Conservation (phyloP, 805 yeast species). For the Starmera pachycereana region DNA sequence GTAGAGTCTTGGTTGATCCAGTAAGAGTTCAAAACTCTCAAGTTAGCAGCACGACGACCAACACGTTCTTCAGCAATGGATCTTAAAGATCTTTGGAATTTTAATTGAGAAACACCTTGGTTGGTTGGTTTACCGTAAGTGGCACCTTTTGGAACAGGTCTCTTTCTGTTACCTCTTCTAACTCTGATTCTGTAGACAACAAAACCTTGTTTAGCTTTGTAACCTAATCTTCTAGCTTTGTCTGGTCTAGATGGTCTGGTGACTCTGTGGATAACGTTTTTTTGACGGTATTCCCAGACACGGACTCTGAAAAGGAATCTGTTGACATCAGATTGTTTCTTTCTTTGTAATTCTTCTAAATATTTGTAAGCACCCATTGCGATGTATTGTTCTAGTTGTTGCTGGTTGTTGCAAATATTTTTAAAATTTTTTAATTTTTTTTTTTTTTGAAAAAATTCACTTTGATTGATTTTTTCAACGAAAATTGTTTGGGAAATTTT, state of each 20-base stretch:
- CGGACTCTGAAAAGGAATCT: conserved; percentile 99
- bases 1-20: conserved; percentile 99
- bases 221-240: conserved; percentile 99
- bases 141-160: conserved; percentile 99
- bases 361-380: conserved; percentile 99
- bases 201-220: conserved; percentile 99
- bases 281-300: conserved; percentile 99
- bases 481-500: no score
- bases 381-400: background rate
- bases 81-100: conserved; percentile 97
- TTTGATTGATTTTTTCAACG: no score
- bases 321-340: conserved; percentile 99
- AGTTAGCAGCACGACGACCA: conserved; percentile 97
- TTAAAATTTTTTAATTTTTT: no score
- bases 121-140: conserved; percentile 99
- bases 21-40: conserved; percentile 99
- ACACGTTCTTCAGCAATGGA: conserved; percentile 99
- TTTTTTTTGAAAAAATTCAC: no score
- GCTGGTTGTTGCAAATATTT: conserved; percentile 2
- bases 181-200: conserved; percentile 98
- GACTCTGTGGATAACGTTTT: conserved; percentile 97
- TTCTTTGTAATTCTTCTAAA: conserved; percentile 98
- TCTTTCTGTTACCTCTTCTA: conserved; percentile 99
- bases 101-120: conserved; percentile 99
- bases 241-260: conserved; percentile 98